Conservation (phyloP, 257 asterid genomes). For the Petrea volubilis region DNA sequence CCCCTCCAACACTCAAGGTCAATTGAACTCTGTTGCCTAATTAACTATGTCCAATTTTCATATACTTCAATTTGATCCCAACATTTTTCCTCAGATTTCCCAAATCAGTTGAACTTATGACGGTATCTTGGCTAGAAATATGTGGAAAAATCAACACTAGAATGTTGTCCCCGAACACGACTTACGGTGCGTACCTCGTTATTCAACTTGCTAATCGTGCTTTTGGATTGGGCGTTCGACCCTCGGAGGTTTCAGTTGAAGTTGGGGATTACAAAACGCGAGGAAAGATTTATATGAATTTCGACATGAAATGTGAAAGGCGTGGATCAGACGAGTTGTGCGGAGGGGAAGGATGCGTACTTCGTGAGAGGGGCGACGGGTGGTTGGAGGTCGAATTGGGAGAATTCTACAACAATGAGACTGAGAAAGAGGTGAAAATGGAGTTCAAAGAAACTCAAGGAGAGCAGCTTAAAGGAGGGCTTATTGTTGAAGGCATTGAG, state of each 20-base stretch:
- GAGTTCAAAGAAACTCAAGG: constrained; percentile 54
- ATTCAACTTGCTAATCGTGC: constrained; percentile 57
- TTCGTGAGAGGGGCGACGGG: constrained; percentile 48
- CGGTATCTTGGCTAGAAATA: constrained; percentile 54
- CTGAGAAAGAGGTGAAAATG: constrained; percentile 53
- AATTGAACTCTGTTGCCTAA: background rate
- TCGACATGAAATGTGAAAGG: background rate
- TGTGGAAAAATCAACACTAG: constrained; percentile 42
- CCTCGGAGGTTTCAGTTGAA: constrained; percentile 47
- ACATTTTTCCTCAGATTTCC: constrained; percentile 19
- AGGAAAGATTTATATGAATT: constrained; percentile 21
- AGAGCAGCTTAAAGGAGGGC: constrained; percentile 62
- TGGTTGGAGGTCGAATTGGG: constrained; percentile 76
- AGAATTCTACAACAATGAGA: constrained; percentile 42
- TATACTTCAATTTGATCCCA: too few species aligned
- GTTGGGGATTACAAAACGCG: constrained; percentile 32
- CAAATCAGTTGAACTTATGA: constrained; percentile 36
- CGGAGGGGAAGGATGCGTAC: constrained; percentile 18
- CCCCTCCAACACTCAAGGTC: constrained; percentile 41
- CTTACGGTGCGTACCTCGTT: constrained; percentile 60
- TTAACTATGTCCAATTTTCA: background rate
- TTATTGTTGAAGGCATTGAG: constrained; percentile 72
- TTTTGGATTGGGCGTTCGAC: constrained; percentile 48
- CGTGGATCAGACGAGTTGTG: constrained; percentile 17
- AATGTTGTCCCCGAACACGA: constrained; percentile 55